phyloP scores from a whole-genome alignment of 1,139 yeast species.

The Insectozyma bohioensis region DNA sequence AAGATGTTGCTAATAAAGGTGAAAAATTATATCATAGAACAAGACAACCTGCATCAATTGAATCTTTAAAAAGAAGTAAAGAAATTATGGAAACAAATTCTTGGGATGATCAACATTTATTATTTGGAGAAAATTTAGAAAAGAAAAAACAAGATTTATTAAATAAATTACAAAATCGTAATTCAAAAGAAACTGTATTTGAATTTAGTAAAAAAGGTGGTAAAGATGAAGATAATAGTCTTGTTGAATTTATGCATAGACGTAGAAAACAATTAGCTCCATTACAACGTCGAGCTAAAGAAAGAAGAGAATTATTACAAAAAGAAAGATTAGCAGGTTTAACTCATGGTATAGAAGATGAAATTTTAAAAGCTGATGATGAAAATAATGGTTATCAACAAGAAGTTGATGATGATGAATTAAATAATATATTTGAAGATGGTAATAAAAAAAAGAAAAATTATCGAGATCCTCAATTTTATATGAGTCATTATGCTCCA shows the following conservation, averaged over 20 bases:
- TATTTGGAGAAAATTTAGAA: slow-evolving; percentile 74
- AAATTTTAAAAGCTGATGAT: slow-evolving; percentile 52
- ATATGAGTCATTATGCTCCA: slow-evolving; percentile 89
- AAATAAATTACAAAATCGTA: slow-evolving; percentile 65
- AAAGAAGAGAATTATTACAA: slow-evolving; percentile 65
- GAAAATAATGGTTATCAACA: slow-evolving; percentile 52
- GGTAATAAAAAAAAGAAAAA: slow-evolving; percentile 54
- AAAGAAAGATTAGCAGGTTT: slow-evolving; percentile 78
- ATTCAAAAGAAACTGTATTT: slow-evolving; percentile 85
- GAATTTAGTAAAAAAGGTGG: slow-evolving; percentile 66
- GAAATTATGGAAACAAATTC: slow-evolving; percentile 68
- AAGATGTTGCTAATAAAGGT: slow-evolving; percentile 79
- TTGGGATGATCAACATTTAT: slow-evolving; percentile 86
- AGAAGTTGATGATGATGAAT: slow-evolving; percentile 46
- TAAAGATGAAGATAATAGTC: slow-evolving; percentile 53
- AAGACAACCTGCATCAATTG: slow-evolving; percentile 81
- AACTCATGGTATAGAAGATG: slow-evolving; percentile 71
- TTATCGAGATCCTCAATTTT: slow-evolving; percentile 79
- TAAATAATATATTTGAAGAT: slow-evolving; percentile 58
- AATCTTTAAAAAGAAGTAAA: slow-evolving; percentile 80
- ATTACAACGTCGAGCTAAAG: slow-evolving; percentile 74
- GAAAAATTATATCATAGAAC: slow-evolving; percentile 86
- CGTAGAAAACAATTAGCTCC: slow-evolving; percentile 89
- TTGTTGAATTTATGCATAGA: slow-evolving; percentile 80
- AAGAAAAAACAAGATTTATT: slow-evolving; percentile 72